Conservation (phyloP, 2,329 filamentous ascomycete genomes). For the Phialemoniopsis sp. region DNA sequence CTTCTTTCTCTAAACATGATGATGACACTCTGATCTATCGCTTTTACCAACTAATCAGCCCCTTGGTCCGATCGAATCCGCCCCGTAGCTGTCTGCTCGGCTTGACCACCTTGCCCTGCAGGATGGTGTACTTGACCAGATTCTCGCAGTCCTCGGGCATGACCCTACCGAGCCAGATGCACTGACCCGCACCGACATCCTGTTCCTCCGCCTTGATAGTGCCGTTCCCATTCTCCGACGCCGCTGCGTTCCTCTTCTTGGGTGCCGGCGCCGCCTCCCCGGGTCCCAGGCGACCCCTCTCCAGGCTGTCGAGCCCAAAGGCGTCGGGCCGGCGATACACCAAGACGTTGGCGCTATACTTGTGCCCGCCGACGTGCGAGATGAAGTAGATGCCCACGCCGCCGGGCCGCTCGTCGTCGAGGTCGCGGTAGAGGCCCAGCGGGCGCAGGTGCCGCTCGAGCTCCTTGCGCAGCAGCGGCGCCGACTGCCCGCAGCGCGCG, state of each 20-base stretch:
- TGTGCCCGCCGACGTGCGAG: conserved; percentile 93
- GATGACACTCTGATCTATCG: no score
- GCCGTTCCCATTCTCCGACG: conserved; percentile 21
- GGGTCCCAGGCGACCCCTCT: conserved; percentile 24
- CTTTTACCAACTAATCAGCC: conserved; percentile 78
- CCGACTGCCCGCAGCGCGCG: conserved; percentile 89
- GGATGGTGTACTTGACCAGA: conserved; percentile 79
- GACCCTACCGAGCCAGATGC: conserved; percentile 88
- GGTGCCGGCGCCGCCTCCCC: conserved; percentile 29
- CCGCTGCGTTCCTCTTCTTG: conserved; percentile 21
- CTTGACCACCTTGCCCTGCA: conserved; percentile 94
- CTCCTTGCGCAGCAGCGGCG: conserved; percentile 82
- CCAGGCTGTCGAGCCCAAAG: conserved; percentile 47
- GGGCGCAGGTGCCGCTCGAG: conserved; percentile 85
- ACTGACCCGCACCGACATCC: conserved; percentile 68
- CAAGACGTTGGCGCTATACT: conserved; percentile 93
- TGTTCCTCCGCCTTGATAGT: conserved; percentile 26
- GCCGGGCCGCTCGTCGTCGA: conserved; percentile 83
- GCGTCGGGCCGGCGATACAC: conserved; percentile 69
- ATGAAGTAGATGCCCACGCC: conserved; percentile 97
- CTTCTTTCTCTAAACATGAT: no score
- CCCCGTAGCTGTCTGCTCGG: conserved; percentile 79
- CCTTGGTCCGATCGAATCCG: conserved; percentile 81
- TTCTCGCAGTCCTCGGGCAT: conserved; percentile 89
- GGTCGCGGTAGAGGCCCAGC: conserved; percentile 78